Evolutionary conservation across 441 rosid species (phyloP).

Genomic region (Pelargonium cotyledonis): DNA sequence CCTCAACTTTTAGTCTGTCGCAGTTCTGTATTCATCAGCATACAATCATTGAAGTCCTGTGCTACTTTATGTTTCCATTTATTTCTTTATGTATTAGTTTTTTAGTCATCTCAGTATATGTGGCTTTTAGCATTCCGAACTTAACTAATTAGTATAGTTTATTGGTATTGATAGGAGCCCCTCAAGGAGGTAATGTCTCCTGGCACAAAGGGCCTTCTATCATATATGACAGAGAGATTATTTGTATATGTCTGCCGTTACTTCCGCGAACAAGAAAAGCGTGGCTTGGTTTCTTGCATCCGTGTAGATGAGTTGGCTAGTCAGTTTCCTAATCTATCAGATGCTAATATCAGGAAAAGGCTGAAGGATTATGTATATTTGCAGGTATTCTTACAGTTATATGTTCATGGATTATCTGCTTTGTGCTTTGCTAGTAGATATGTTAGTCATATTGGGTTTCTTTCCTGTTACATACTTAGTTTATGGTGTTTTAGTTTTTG

Average conservation of each 20-base stretch:
- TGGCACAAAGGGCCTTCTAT: constrained; percentile 73
- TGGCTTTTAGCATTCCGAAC: neutral
- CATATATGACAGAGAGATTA: constrained; percentile 66
- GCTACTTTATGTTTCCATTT: neutral
- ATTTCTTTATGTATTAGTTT: neutral
- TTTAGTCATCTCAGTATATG: neutral
- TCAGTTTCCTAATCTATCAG: constrained; percentile 68
- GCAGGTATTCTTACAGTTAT: constrained; percentile 40
- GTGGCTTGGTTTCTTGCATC: constrained; percentile 52
- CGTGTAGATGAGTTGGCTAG: constrained; percentile 64
- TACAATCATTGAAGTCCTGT: neutral
- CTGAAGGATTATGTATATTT: constrained; percentile 62
- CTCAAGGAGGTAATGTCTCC: constrained; percentile 92
- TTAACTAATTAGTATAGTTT: constrained; percentile 10
- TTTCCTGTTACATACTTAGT: neutral
- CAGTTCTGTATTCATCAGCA: neutral
- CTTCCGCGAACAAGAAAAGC: constrained; percentile 59
- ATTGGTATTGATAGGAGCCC: constrained; percentile 64
- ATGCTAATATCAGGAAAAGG: constrained; percentile 60
- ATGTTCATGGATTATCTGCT: constrained; percentile 6
- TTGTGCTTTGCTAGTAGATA: constrained; percentile 2
- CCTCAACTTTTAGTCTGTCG: neutral
- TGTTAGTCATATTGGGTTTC: neutral
- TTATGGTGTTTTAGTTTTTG: neutral
- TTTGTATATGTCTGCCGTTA: constrained; percentile 78